These are phyloP conservation scores for Drechslerella coelobrocha DNA, from an alignment of 2,329 filamentous ascomycete species.

Conservation along the genomic window DNA sequence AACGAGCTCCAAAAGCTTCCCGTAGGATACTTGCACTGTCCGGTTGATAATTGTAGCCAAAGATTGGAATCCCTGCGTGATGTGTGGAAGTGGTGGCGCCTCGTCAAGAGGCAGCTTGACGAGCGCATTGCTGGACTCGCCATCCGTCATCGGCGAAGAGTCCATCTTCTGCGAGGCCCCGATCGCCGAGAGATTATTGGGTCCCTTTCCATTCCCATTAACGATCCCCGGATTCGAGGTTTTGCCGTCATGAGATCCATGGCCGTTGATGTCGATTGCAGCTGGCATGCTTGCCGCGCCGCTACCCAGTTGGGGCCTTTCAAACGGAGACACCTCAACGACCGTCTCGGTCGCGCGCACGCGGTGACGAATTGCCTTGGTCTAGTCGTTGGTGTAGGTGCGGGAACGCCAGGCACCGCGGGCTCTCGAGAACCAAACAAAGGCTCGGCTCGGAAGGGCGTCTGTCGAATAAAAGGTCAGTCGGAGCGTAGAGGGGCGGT, in stretches of 20 bases:
- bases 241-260: conserved; percentile 48
- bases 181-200: conserved; percentile 38
- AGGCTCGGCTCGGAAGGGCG: background rate
- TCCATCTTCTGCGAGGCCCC: conserved; percentile 36
- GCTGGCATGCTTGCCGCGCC: conserved; percentile 51
- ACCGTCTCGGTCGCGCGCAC: conserved; percentile 50
- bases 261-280: conserved; percentile 50
- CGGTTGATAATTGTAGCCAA: conserved; percentile 77
- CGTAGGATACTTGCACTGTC: conserved; percentile 82
- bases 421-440: background rate
- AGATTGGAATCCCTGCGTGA: conserved; percentile 77
- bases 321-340: conserved; percentile 37
- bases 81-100: conserved; percentile 62
- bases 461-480: background rate
- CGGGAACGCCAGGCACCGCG: conserved; percentile 8
- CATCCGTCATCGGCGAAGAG: conserved; percentile 47
- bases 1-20: conserved; percentile 69
- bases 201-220: conserved; percentile 46
- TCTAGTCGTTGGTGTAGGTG: background rate
- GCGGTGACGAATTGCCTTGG: conserved; percentile 30
- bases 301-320: conserved; percentile 40
- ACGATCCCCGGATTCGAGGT: conserved; percentile 40
- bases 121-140: conserved; percentile 26
- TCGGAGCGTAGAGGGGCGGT: background rate
- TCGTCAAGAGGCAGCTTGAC: conserved; percentile 31